Base-by-base conservation (phyloP, 2,329 filamentous ascomycete species). In the Colletotrichum truncatum region DNA sequence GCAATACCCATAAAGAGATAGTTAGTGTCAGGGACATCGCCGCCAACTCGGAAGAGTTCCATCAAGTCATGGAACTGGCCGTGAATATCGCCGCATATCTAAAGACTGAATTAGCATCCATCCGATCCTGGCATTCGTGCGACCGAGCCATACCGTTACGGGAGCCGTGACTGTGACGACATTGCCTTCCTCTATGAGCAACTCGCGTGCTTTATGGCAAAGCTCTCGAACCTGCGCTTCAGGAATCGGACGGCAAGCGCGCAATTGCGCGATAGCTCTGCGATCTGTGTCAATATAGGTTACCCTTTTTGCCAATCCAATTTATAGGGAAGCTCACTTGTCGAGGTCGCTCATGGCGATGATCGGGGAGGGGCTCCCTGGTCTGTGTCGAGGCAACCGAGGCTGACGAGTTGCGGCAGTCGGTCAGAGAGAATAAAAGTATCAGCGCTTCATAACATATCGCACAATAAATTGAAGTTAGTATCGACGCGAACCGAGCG, bases 61-160 rank as follows among this genome's bases (percentile, higher is more conserved):
- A 98, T 98, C 73, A 98, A 81, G 76, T 98, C 94, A 74, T 98
- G 94, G 75, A 98, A 98, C 77, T 98, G 94, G 70, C 94, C 94
- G 75, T 98, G 95, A 63, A 98, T 98, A 76, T 98, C 95, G 73
- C 95, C 95, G 75, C 95, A 98, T 86, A 97, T 97, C 89, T 92
- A 62, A 7, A 30, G n/a, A 8, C 6, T 14, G 12, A 8, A 38
- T 69, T 26, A 69, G 56, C 21, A 16, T 38, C 8, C 8, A 11
- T 16, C 12, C 26, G 28, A 54, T 23, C 6, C 14, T 14, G 5
- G 11, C 4, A 18, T n/a, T 2, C 21, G 25, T 36, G n/a, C 23
- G 54, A 11, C 41, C 16, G 56, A 10, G 41, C 62, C 85, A 60
- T 88, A 94, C 91, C 77, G 95, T 98, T 66, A 98, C 95, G 21